These are phyloP conservation scores for Rhodotorula paludigena DNA, from an alignment of 768 basidiomycete genomes.

Conservation along the genomic window DNA sequence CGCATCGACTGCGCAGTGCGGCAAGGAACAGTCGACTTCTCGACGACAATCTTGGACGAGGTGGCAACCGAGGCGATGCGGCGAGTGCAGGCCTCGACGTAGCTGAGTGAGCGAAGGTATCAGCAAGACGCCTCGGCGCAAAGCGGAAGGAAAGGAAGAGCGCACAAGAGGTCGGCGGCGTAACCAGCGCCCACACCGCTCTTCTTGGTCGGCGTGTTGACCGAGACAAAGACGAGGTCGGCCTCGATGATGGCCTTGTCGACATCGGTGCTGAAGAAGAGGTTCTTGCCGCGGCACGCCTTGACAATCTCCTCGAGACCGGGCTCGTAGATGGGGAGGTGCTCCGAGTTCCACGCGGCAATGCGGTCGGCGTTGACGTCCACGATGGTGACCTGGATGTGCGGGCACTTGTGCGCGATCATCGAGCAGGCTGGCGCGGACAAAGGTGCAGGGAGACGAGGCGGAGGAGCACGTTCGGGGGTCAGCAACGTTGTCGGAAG, in stretches of 20 bases:
- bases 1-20: slow-evolving; percentile 99
- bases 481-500: too few species aligned
- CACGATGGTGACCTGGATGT: slow-evolving; percentile 93
- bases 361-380: slow-evolving; percentile 91
- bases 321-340: slow-evolving; percentile 94
- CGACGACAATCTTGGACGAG: slow-evolving; percentile 94
- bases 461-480: background rate
- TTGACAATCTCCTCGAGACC: slow-evolving; percentile 88
- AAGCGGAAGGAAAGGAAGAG: slow-evolving; percentile 17
- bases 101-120: slow-evolving; percentile 55
- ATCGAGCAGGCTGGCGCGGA: slow-evolving; percentile 40
- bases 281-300: slow-evolving; percentile 80
- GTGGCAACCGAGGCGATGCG: slow-evolving; percentile 87
- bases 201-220: slow-evolving; percentile 99
- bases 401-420: slow-evolving; percentile 47
- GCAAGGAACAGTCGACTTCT: slow-evolving; percentile 98
- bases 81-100: slow-evolving; percentile 93
- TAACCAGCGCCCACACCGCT: slow-evolving; percentile 93
- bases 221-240: slow-evolving; percentile 95
- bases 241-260: slow-evolving; percentile 80
- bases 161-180: slow-evolving; percentile 96
- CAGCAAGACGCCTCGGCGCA: background rate
- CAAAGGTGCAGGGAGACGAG: background rate
- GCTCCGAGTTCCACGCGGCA: slow-evolving; percentile 82
- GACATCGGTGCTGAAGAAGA: slow-evolving; percentile 94